A percentile compares a stretch with the other conserved stretches of the same genome.
Evolutionary conservation across 1,139 yeast genomes (phyloP).

Genomic region (Scheffersomyces lignicola): DNA sequence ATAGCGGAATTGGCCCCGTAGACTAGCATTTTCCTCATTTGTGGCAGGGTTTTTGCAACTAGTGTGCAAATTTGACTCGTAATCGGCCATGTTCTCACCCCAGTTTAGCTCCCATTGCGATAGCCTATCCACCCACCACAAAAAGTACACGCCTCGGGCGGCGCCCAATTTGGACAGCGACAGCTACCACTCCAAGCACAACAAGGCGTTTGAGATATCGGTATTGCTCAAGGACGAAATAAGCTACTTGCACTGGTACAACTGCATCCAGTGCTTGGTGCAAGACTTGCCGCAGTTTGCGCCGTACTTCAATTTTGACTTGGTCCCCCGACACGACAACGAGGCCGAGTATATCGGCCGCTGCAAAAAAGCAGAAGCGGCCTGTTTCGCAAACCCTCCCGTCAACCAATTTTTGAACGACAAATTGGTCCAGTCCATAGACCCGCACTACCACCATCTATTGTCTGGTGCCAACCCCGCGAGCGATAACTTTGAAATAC

Average conservation of each 20-base stretch:
- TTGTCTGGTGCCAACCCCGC: conserved; percentile 5
- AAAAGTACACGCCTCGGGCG: background rate
- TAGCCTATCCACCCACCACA: background rate
- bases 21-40: too few species aligned
- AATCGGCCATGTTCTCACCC: conserved; percentile 4
- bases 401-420: conserved; percentile 8
- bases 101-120: background rate
- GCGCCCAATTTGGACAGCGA: background rate
- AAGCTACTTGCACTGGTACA: conserved; percentile 9
- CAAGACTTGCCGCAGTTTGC: conserved; percentile 7
- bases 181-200: conserved; percentile 6
- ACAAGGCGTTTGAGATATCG: conserved; percentile 4
- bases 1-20: too few species aligned
- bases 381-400: conserved; percentile 6
- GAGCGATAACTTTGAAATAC: conserved; percentile 9
- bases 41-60: too few species aligned
- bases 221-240: conserved; percentile 6
- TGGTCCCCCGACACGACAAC: conserved; percentile 8
- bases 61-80: too few species aligned
- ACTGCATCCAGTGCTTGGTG: conserved; percentile 5
- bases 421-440: conserved; percentile 6
- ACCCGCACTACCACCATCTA: conserved; percentile 5
- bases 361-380: background rate
- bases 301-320: conserved; percentile 6
- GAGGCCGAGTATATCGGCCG: conserved; percentile 4